Conservation (phyloP, 495 filamentous ascomycete species). For the Apodospora peruviana region DNA sequence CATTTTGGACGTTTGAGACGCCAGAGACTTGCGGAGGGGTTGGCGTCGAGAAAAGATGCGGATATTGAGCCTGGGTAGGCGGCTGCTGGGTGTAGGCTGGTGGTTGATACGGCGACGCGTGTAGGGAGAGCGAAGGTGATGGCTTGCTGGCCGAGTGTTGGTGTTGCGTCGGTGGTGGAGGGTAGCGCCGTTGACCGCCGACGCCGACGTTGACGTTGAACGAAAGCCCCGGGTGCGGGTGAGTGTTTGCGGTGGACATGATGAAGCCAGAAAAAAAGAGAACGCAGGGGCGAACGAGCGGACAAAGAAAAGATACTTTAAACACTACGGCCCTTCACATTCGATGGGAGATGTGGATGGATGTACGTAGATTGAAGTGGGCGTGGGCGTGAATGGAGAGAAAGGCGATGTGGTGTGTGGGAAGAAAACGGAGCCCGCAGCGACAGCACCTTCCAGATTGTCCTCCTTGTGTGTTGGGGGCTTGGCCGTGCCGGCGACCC, state of each 20-base stretch:
- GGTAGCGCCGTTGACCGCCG: conserved; percentile 15
- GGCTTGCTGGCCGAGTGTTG: conserved; percentile 32
- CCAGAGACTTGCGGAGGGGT: conserved; percentile 31
- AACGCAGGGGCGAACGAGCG: conserved; percentile 4
- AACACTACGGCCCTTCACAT: conserved; percentile 9
- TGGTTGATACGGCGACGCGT: conserved; percentile 33
- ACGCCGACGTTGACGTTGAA: conserved; percentile 14
- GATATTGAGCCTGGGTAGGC: conserved; percentile 14
- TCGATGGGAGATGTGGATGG: neutral
- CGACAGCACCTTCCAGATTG: no score
- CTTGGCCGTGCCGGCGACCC: no score
- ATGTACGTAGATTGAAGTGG: no score
- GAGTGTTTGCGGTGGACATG: conserved; percentile 26
- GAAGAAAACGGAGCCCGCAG: no score
- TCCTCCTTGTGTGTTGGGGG: no score
- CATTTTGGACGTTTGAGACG: conserved; percentile 34
- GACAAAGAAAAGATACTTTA: conserved; percentile 18
- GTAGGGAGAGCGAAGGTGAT: conserved; percentile 35
- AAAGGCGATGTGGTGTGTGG: no score
- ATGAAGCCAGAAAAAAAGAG: conserved; percentile 5
- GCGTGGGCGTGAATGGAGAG: no score
- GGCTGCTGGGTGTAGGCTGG: conserved; percentile 30
- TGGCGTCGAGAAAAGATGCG: conserved; percentile 30
- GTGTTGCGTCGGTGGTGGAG: conserved; percentile 28
- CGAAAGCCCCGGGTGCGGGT: conserved; percentile 27